Base-by-base conservation (phyloP, 805 yeast genomes). In the Candida sithepensis region DNA sequence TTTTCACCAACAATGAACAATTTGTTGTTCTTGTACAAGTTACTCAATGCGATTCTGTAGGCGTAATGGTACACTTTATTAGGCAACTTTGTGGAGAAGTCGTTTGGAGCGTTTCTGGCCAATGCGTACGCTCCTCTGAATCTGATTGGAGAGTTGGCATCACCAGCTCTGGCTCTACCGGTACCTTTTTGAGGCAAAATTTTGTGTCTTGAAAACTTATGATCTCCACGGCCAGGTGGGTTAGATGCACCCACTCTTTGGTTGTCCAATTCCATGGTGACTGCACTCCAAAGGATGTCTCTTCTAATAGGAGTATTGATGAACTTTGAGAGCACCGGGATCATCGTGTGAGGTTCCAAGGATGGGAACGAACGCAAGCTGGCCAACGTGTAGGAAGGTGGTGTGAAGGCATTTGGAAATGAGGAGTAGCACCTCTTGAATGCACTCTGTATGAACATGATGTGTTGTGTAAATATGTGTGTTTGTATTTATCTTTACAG, bases 151-250 rank as follows among this genome's bases (percentile, higher is more conserved):
- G 96, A 88, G 61, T 91, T 92, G 49, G 87, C 90, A 69, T 91
- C 97, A 72, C 99, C 99, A 46, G 81, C 85, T 75, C 99, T 84
- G 45, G 99, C 99, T 52, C 79, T 77, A 70, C 99, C 99, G 14
- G 88, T 72, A 50, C 98, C 98, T 69, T 94, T 94, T 70, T 94
- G 99, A 26, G 89, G 88, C 34, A 81, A 74, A 56, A 94, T 72
- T 65, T 94, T 94, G 60, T 78, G 78, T 67, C 95, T 79, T 21
- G 96, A 85, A 66, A 79, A 91, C 50, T 91, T 90, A 68, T 85
- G 85, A 57, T 88, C 92, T 33, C 88, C 79, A 68, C 97, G 84
- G 48, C 94, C 88, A 33, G 88, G 85, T 28, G 94, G 95, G 60
- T 84, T 85, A 1, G 88, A 82, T 1, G 97, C 77, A 39, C 97